These are phyloP conservation scores for Gnetum montanum DNA, from an alignment of 75 land plant genomes.

Conservation along the genomic window DNA sequence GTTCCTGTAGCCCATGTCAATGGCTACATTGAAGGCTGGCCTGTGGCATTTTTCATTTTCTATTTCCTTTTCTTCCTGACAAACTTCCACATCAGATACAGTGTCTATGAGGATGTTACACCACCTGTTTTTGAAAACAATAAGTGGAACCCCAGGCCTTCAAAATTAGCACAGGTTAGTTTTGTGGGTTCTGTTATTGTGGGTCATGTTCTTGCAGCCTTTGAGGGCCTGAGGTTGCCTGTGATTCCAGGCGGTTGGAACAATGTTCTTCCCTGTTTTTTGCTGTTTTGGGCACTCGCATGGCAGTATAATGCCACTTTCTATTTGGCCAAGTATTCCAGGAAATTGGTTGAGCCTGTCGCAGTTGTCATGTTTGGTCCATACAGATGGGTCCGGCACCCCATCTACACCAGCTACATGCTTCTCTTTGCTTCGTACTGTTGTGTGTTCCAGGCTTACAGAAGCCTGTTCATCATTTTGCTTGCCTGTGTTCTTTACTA, in stretches of 20 bases:
- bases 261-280: constrained; percentile 29
- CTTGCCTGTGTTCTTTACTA: constrained; percentile 56
- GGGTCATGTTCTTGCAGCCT: constrained; percentile 79
- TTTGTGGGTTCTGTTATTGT: constrained; percentile 36
- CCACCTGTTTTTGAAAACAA: constrained; percentile 26
- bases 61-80: constrained; percentile 72
- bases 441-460: constrained; percentile 52
- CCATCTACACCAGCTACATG: constrained; percentile 66
- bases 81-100: constrained; percentile 37
- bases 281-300: constrained; percentile 34
- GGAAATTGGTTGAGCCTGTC: constrained; percentile 45
- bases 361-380: constrained; percentile 82
- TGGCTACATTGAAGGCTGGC: constrained; percentile 82
- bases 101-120: constrained; percentile 47
- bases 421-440: constrained; percentile 54
- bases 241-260: constrained; percentile 52
- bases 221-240: constrained; percentile 56
- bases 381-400: constrained; percentile 73
- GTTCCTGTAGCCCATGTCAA: constrained; percentile 74
- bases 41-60: constrained; percentile 45
- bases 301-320: constrained; percentile 48
- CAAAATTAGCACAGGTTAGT: constrained; percentile 17
- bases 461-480: constrained; percentile 31
- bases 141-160: constrained; percentile 48
- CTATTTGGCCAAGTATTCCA: constrained; percentile 70